Evolutionary conservation across 371 early-diverging fungal genomes (phyloP).

Genomic region (Blakeslea trispora): DNA sequence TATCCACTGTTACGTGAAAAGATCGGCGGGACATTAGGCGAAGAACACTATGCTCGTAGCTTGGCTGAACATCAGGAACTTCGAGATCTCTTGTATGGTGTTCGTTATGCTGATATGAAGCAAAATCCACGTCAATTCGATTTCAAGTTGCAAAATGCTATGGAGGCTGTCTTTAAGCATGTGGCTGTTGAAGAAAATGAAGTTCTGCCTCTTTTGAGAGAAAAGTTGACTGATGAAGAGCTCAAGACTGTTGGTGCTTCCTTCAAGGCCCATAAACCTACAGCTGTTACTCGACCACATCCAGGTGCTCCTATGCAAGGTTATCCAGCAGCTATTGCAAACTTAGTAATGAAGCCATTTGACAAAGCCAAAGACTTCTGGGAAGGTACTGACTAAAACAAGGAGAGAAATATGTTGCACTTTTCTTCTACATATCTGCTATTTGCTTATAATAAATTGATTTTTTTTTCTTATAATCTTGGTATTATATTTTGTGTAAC

Average conservation of each 20-base stretch:
- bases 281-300: slow-evolving; percentile 19
- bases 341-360: slow-evolving; percentile 8
- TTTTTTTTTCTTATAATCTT: too few relatives aligned
- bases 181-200: slow-evolving; percentile 13
- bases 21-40: slow-evolving; percentile 8
- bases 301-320: slow-evolving; percentile 19
- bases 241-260: slow-evolving; percentile 10
- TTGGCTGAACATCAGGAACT: slow-evolving; percentile 8
- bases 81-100: slow-evolving; percentile 3
- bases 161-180: slow-evolving; percentile 10
- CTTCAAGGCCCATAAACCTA: slow-evolving; percentile 15
- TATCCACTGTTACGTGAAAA: slow-evolving; percentile 19
- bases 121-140: slow-evolving; percentile 3
- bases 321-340: slow-evolving; percentile 10
- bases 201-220: slow-evolving; percentile 13
- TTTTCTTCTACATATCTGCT: too few relatives aligned
- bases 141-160: slow-evolving; percentile 10
- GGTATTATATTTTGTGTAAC: too few relatives aligned
- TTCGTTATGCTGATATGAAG: slow-evolving; percentile 3
- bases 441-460: too few relatives aligned
- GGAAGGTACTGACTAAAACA: background rate
- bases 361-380: slow-evolving; percentile 7
- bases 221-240: slow-evolving; percentile 12
- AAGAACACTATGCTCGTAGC: slow-evolving; percentile 7
- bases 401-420: too few relatives aligned